Base-by-base conservation (phyloP, 179 eudicot species). In the Beta corolliflora region DNA sequence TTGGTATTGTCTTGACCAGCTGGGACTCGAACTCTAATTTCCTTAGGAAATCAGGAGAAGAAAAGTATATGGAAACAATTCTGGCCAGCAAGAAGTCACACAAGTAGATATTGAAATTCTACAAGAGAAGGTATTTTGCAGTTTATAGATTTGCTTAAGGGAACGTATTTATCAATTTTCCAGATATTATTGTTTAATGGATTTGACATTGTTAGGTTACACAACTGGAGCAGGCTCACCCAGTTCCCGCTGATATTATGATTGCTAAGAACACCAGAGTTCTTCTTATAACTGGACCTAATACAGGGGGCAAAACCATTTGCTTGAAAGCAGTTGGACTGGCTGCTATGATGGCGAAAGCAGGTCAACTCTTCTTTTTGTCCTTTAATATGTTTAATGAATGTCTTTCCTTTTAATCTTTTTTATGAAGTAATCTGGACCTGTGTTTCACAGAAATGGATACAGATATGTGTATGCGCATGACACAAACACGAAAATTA, bases 281-380 rank as follows among this genome's bases (percentile, higher is more conserved):
- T 80, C 87, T 96, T 53, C 94, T 96, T 78, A 91, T 96, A 82
- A 94, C 97, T 84, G 99, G 99, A 84, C 98, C 99, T 67, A 94
- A 96, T 82, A 94, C 98, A 21, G 98, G 99, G 75, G 99, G 99
- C 76, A 96, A 96, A 91, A 96, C 98, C 80, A 92, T 96, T 84
- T 88, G 92, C 87, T 87, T 96, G 86, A 96, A 96, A 88, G 88
- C 99, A 55, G 88, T 96, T 80, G 99, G 97, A 69, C 84, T 96
- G 88, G 98, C 98, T 83, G 96, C 96, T 77, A 87, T 96, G 94
- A 96, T 96, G 99, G 97, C 99, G 82, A 96, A 94, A 89, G 92
- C 99, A 90, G 99, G 99, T 94, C 2, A 50, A 19, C 45, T 23
- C 9, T 78, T 41, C 46, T 72, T 29, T 10, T 73, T 65, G 52